Evolutionary conservation across 306 rosid genomes (phyloP), one percentile per base, ranked within the genome.

Genomic region (Trichosanthes cucumerina): DNA sequence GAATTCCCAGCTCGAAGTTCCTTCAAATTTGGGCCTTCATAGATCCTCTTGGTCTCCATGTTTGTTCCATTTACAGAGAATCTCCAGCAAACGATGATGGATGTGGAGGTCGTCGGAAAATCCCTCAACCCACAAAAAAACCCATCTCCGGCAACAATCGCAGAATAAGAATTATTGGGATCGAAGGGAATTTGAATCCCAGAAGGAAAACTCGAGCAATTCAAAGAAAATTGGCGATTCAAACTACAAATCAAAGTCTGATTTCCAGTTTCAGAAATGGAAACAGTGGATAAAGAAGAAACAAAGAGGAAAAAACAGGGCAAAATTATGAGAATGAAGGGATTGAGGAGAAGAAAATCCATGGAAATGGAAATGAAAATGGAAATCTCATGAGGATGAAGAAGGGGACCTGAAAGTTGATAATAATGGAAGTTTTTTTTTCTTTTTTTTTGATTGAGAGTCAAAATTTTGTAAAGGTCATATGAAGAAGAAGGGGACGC

Each of bases 71-170:
- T 83, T 53, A 75, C 36, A 58, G 93, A 88, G 84, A 91, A 91
- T 83, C 97, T 88, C 98, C 97, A 95, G 85, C 98, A 95, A 0
- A 36, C 77, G 81, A 92, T 26, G 85, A 52, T n/a, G 6, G 89
- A 84, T 23, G 1, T 24, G 21, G 87, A 81, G 53, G 82, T 59
- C 8, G 80, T 18, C 10, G 89, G 71, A 1, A 72, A 26, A 13
- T 87, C n/a, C 44, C 63, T 83, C 83, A 92, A 79, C 6, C 85
- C 91, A 66, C 97, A 95, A 1, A 92, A 3, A 68, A 91, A 95
- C 11, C 91, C 96, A 52, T 87, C 33, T 69, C 98, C 98, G 13
- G 89, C 88, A 4, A 87, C 96, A 63, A 90, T 81, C 72, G 85
- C 89, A 12, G 88, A 81, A 62, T 77, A 89, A 3, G 92, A 81